Evolutionary conservation across 2,329 filamentous ascomycete genomes (phyloP).

Genomic region (Exophiala dermatitidis): DNA sequence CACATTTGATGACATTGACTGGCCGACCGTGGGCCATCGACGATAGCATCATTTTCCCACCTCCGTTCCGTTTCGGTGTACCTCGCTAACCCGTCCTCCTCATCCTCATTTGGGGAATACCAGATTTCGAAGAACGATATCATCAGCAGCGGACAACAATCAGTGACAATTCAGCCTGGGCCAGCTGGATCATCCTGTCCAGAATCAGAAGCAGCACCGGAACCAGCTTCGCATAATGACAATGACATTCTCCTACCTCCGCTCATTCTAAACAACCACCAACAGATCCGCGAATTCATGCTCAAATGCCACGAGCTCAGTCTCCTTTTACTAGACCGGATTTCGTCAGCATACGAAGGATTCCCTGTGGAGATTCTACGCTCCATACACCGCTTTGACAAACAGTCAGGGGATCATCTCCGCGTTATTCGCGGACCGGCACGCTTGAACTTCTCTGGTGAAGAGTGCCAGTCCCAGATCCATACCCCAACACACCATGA

Average conservation of each 20-base stretch:
- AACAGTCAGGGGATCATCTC: slow-evolving; percentile 45
- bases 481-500: slow-evolving; percentile 27
- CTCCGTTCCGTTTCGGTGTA: not conserved
- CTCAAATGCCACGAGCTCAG: not conserved
- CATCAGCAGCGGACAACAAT: too few relatives aligned
- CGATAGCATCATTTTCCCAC: not conserved
- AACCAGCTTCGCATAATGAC: not conserved
- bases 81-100: not conserved
- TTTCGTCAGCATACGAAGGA: not conserved
- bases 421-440: slow-evolving; percentile 35
- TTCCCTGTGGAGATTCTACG: not conserved
- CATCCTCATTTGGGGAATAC: not conserved
- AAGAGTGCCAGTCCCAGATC: not conserved
- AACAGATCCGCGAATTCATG: not conserved
- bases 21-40: too few relatives aligned
- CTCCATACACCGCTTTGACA: slow-evolving; percentile 11
- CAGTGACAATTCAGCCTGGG: too few relatives aligned
- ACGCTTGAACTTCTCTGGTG: slow-evolving; percentile 12
- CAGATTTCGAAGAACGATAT: not conserved
- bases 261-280: not conserved
- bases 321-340: not conserved
- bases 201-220: not conserved
- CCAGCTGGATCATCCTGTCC: not conserved
- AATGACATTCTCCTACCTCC: not conserved
- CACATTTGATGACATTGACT: not conserved